These are phyloP conservation scores for Coffea humblotiana DNA, from an alignment of 305 asterid genomes.

Conservation along the genomic window DNA sequence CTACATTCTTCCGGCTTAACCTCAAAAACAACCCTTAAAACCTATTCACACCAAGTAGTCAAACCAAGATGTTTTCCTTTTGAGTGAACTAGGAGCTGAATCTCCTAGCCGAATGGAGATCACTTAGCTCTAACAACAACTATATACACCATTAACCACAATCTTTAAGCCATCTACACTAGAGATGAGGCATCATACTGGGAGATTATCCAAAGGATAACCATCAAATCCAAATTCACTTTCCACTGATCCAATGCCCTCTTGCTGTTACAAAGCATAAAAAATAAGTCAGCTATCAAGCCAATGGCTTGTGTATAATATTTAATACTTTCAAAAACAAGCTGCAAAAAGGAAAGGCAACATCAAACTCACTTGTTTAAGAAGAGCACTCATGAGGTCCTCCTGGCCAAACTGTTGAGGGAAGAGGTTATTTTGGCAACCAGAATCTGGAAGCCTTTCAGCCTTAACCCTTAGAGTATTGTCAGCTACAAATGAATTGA, in stretches of 20 bases:
- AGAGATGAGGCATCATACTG: constrained; percentile 32
- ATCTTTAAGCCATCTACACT: constrained; percentile 15
- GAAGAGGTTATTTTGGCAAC: constrained; percentile 37
- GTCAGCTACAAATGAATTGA: constrained; percentile 34
- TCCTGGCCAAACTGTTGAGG: constrained; percentile 58
- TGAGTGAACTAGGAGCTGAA: constrained; percentile 10
- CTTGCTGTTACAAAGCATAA: constrained; percentile 42
- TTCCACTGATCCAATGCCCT: constrained; percentile 46
- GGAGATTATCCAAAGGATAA: constrained; percentile 59
- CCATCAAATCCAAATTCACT: constrained; percentile 63
- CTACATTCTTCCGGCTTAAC: constrained; percentile 6
- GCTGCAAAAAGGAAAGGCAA: not conserved
- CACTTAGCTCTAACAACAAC: not conserved
- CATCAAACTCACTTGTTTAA: constrained; percentile 50
- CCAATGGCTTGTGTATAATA: not conserved
- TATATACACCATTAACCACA: constrained; percentile 45
- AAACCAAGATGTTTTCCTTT: constrained; percentile 22
- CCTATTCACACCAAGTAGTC: constrained; percentile 30
- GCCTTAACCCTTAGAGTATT: constrained; percentile 41
- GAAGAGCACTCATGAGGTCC: constrained; percentile 62
- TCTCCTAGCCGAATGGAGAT: constrained; percentile 4
- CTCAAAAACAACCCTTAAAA: constrained; percentile 25
- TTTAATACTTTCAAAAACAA: not conserved
- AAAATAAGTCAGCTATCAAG: not conserved
- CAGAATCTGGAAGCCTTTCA: constrained; percentile 42